A percentile compares a stretch with the other conserved stretches of the same genome.
These are phyloP conservation scores for Paraphaeosphaeria sporulosa DNA, from an alignment of 2,329 filamentous ascomycete species.

Conservation along the genomic window DNA sequence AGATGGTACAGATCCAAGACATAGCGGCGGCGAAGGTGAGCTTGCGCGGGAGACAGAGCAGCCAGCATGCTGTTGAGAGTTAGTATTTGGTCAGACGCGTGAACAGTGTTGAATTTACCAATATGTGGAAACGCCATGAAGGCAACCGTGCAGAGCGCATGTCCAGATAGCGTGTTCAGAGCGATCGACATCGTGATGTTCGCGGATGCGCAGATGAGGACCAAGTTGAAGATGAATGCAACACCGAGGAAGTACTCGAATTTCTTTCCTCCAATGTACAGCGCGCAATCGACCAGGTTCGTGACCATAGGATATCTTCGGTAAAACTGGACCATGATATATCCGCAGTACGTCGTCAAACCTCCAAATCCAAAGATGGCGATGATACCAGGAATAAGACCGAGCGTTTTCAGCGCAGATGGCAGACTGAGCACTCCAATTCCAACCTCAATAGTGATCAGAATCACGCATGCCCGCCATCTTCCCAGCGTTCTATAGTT, in stretches of 20 bases:
- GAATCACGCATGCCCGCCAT: conserved; percentile 35
- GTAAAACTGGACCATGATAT: conserved; percentile 41
- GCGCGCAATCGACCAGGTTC: conserved; percentile 40
- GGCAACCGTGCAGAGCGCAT: conserved; percentile 38
- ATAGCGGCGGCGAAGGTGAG: conserved; percentile 12
- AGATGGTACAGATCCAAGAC: conserved; percentile 5
- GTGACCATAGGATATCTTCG: conserved; percentile 40
- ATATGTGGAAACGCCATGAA: conserved; percentile 38
- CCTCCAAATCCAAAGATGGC: conserved; percentile 34
- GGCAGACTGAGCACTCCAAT: conserved; percentile 40
- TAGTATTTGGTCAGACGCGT: not conserved
- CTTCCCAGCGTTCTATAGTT: conserved; percentile 11
- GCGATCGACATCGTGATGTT: conserved; percentile 39
- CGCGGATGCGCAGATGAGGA: conserved; percentile 35
- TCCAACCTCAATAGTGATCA: conserved; percentile 40
- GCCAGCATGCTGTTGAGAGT: conserved; percentile 35
- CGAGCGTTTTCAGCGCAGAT: conserved; percentile 33
- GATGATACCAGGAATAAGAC: conserved; percentile 37
- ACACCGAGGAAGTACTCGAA: conserved; percentile 35
- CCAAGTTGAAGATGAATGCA: conserved; percentile 40
- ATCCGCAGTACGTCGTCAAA: conserved; percentile 38
- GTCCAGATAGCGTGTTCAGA: conserved; percentile 37
- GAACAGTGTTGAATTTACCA: conserved; percentile 27
- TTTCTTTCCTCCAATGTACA: conserved; percentile 35
- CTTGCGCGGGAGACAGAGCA: conserved; percentile 9